A percentile compares a stretch with the other conserved stretches of the same genome.
phyloP scores from a whole-genome alignment of 768 basidiomycete species.

The Inosperma sp. region DNA sequence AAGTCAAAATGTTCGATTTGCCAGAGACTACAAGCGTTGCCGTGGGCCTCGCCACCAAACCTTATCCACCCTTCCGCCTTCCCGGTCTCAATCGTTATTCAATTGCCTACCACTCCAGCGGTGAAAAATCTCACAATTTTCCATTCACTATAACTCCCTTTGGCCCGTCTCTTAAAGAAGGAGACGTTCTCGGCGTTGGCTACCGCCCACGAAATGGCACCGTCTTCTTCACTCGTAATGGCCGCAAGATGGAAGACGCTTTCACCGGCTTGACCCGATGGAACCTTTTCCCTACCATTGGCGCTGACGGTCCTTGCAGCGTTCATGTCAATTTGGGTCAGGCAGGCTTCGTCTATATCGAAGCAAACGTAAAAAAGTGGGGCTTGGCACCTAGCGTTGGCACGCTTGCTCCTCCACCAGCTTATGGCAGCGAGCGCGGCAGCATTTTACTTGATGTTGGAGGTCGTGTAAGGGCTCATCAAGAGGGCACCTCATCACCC shows the following conservation, averaged over 20 bases:
- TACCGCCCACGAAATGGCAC: slow-evolving; percentile 95
- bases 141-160: slow-evolving; percentile 86
- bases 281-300: slow-evolving; percentile 97
- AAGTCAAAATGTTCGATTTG: slow-evolving; percentile 98
- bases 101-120: slow-evolving; percentile 92
- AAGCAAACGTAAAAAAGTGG: slow-evolving; percentile 99
- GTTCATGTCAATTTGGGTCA: slow-evolving; percentile 98
- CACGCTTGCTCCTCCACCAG: slow-evolving; percentile 94
- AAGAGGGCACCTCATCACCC: slow-evolving; percentile 43
- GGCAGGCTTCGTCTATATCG: slow-evolving; percentile 97
- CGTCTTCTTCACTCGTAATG: slow-evolving; percentile 99
- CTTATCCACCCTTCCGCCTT: slow-evolving; percentile 91
- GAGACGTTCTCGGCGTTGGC: slow-evolving; percentile 93
- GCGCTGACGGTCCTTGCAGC: slow-evolving; percentile 93
- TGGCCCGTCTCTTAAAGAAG: slow-evolving; percentile 82
- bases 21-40: slow-evolving; percentile 83
- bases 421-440: slow-evolving; percentile 95
- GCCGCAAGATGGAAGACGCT: slow-evolving; percentile 94
- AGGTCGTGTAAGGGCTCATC: slow-evolving; percentile 42
- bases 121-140: slow-evolving; percentile 96
- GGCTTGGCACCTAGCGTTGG: slow-evolving; percentile 96
- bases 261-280: slow-evolving; percentile 84
- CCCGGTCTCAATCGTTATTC: slow-evolving; percentile 84
- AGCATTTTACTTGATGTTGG: slow-evolving; percentile 94
- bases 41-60: slow-evolving; percentile 93